These are phyloP conservation scores for Talaromyces islandicus DNA, from an alignment of 2,329 filamentous ascomycete species.

Conservation along the genomic window DNA sequence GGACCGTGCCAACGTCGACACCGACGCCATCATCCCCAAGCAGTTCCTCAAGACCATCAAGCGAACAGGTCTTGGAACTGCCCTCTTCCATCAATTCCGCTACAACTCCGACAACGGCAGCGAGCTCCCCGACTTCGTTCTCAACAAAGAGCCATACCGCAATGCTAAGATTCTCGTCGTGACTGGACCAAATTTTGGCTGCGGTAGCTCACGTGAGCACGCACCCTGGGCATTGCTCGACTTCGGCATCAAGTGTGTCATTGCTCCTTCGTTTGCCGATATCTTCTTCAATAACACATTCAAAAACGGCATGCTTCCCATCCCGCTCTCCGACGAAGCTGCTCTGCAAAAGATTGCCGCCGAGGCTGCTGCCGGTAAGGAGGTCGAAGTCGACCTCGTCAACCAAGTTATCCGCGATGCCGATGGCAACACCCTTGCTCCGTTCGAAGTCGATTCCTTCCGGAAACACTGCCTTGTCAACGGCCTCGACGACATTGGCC, in stretches of 20 bases:
- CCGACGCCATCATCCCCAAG: constrained; percentile 98
- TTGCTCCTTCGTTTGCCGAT: constrained; percentile 80
- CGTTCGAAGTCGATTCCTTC: constrained; percentile 88
- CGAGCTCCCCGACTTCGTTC: constrained; percentile 74
- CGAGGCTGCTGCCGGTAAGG: constrained; percentile 71
- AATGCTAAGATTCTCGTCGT: constrained; percentile 82
- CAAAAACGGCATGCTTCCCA: constrained; percentile 98
- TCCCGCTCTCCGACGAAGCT: constrained; percentile 63
- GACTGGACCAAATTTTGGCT: constrained; percentile 91
- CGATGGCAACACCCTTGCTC: constrained; percentile 65
- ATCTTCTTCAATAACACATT: constrained; percentile 99
- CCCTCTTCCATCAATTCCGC: constrained; percentile 80
- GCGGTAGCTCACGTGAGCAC: constrained; percentile 87
- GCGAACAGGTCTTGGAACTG: constrained; percentile 82
- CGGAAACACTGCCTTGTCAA: constrained; percentile 90
- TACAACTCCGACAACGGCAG: constrained; percentile 63
- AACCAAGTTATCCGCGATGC: constrained; percentile 76
- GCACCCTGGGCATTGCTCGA: constrained; percentile 95
- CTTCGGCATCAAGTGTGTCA: constrained; percentile 91
- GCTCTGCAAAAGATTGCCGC: constrained; percentile 65
- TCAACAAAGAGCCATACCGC: constrained; percentile 86
- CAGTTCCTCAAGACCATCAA: constrained; percentile 99
- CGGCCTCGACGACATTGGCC: constrained; percentile 88
- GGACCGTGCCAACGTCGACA: constrained; percentile 87
- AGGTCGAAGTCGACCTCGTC: constrained; percentile 83